Base-by-base conservation (phyloP, 148 eudicot species). In the Dysphania ambrosioides region DNA sequence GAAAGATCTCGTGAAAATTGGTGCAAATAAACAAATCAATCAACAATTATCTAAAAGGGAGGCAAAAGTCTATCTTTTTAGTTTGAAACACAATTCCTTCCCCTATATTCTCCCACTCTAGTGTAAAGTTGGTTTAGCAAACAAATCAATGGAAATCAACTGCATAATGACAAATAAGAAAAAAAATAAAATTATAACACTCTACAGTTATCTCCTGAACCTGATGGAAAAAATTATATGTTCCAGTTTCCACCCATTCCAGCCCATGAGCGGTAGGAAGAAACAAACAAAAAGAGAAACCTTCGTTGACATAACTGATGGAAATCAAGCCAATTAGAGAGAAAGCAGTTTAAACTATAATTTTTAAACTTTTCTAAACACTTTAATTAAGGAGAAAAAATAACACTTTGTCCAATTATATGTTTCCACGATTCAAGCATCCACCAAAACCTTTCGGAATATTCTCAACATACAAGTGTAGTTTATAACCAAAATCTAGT, bases 341-440 rank as follows among this genome's bases (percentile, higher is more conserved):
- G 6, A n/a, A n/a, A n/a, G n/a, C 19, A 63, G 21, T 77, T 30
- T 13, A 55, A 70, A 47, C 0, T 2, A 63, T 63, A 35, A 6
- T 19, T 47, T 11, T 16, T 47, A 13, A 51, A 5, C 40, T 68
- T 29, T 65, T 38, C 30, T 30, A 70, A 44, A 26, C 62, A 23
- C 12, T 77, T 51, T 31, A 23, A 16, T 40, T 12, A 23, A 70
- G 59, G 38, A 32, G 24, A 23, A 53, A 77, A 63, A 49, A 47
- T 26, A 63, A 71, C 51, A 65, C 65, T 40, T 53, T 55, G 70
- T 66, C 80, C 80, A 77, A 71, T 77, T 38, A 71, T 26, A 53
- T 49, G 80, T 36, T 53, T 72, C 75, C 80, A 71, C 71, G 23
- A 53, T 63, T 41, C 11, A 59, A 69, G 63, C 68, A 71, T 62